These are phyloP conservation scores for Roridomyces roridus DNA, from an alignment of 768 basidiomycete species.

Conservation along the genomic window DNA sequence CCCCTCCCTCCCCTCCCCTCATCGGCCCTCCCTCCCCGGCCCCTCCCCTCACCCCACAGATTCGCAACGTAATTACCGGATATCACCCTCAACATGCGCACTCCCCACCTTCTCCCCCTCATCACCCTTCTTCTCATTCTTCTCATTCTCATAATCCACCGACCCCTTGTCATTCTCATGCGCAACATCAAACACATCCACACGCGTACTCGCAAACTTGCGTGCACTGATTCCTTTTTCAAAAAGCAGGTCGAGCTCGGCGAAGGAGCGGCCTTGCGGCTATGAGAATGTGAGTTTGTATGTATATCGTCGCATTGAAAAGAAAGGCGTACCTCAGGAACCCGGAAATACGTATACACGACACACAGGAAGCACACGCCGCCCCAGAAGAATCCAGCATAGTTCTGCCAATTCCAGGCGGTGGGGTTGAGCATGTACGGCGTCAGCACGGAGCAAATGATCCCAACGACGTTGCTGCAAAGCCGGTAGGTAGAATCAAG, in stretches of 20 bases:
- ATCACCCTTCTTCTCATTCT: background rate
- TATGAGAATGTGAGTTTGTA: background rate
- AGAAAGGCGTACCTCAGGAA: conserved; percentile 20
- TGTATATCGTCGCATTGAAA: too few relatives aligned
- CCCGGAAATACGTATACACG: conserved; percentile 25
- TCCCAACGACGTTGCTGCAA: conserved; percentile 25
- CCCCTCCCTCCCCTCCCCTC: too few relatives aligned
- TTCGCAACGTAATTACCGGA: too few relatives aligned
- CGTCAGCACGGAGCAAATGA: conserved; percentile 26
- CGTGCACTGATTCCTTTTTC: conserved; percentile 36
- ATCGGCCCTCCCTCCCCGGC: background rate
- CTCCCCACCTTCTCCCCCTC: background rate
- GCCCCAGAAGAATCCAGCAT: conserved; percentile 27
- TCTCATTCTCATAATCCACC: background rate
- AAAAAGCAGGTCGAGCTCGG: conserved; percentile 36
- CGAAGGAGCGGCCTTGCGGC: conserved; percentile 28
- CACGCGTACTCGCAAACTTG: conserved; percentile 26
- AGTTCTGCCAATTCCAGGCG: conserved; percentile 26
- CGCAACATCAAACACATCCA: conserved; percentile 25
- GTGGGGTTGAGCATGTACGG: conserved; percentile 29
- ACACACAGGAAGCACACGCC: conserved; percentile 23
- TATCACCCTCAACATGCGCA: background rate
- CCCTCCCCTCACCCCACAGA: background rate
- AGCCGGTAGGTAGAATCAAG: background rate
- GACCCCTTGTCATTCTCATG: background rate